These are phyloP conservation scores for Trichoderma polysporum DNA, from an alignment of 2,329 filamentous ascomycete species.

Conservation along the genomic window DNA sequence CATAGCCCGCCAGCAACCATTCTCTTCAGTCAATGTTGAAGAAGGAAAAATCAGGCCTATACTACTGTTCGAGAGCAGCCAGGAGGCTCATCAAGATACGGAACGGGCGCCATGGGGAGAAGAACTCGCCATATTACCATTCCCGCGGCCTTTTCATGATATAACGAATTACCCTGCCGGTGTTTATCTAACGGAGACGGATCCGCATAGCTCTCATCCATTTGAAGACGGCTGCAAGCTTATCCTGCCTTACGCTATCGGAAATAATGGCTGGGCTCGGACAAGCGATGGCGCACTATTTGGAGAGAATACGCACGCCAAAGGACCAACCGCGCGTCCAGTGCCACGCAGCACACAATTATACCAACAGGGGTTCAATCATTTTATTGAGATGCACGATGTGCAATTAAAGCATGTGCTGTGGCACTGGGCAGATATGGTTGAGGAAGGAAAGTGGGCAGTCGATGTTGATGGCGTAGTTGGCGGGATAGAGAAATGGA, in stretches of 20 bases:
- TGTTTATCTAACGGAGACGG: slow-evolving; percentile 5
- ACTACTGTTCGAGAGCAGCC: slow-evolving; percentile 11
- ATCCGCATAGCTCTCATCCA: not conserved
- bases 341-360: not conserved
- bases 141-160: not conserved
- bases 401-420: slow-evolving; percentile 15
- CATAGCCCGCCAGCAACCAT: slow-evolving; percentile 10
- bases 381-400: slow-evolving; percentile 11
- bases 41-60: not conserved
- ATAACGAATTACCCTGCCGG: not conserved
- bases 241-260: slow-evolving; percentile 6
- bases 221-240: slow-evolving; percentile 17
- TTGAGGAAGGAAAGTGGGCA: slow-evolving; percentile 10
- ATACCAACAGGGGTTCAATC: slow-evolving; percentile 13
- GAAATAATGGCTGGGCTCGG: slow-evolving; percentile 9
- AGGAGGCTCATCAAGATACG: not conserved
- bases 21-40: not conserved
- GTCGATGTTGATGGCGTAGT: slow-evolving; percentile 6
- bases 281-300: slow-evolving; percentile 13
- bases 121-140: not conserved
- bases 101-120: slow-evolving; percentile 10
- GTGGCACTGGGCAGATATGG: slow-evolving; percentile 12
- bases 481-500: slow-evolving; percentile 14
- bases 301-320: slow-evolving; percentile 4
- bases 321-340: not conserved